Conservation (phyloP, 2,329 filamentous ascomycete species). For the Colletotrichum chrysophilum region DNA sequence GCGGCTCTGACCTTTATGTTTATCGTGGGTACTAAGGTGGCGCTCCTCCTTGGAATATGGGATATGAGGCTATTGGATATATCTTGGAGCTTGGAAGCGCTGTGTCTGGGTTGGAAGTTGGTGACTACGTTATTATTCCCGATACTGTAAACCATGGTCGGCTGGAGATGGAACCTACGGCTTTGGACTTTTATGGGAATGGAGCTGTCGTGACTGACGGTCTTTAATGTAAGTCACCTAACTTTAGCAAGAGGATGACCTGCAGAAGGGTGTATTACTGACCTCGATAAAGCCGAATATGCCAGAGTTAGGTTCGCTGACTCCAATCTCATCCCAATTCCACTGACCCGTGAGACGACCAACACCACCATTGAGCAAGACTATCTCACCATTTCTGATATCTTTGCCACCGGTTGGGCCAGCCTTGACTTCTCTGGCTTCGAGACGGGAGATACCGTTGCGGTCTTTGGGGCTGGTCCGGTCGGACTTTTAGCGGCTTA, state of each 20-base stretch:
- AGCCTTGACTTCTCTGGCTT: slow-evolving; percentile 62
- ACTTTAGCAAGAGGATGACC: no score
- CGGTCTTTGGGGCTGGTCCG: slow-evolving; percentile 67
- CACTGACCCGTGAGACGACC: slow-evolving; percentile 26
- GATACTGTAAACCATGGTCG: no score
- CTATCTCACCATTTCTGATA: slow-evolving; percentile 53
- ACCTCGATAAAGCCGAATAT: slow-evolving; percentile 46
- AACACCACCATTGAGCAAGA: slow-evolving; percentile 66
- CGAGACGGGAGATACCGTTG: slow-evolving; percentile 62
- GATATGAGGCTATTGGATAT: no score
- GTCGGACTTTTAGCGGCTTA: slow-evolving; percentile 60
- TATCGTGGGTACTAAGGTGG: no score
- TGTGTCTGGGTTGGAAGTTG: no score
- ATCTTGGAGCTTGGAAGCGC: no score
- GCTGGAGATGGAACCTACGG: no score
- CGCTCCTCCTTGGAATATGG: no score
- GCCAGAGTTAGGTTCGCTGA: slow-evolving; percentile 69
- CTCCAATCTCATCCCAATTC: slow-evolving; percentile 67
- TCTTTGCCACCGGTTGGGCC: slow-evolving; percentile 59
- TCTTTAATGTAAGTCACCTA: background rate
- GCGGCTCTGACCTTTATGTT: no score
- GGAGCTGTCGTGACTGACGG: background rate
- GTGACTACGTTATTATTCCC: no score
- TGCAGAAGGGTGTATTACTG: background rate
- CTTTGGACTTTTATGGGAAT: no score